Evolutionary conservation across 306 rosid species (phyloP), one percentile per base, ranked within the genome.

Genomic region (Crataegus laevigata): DNA sequence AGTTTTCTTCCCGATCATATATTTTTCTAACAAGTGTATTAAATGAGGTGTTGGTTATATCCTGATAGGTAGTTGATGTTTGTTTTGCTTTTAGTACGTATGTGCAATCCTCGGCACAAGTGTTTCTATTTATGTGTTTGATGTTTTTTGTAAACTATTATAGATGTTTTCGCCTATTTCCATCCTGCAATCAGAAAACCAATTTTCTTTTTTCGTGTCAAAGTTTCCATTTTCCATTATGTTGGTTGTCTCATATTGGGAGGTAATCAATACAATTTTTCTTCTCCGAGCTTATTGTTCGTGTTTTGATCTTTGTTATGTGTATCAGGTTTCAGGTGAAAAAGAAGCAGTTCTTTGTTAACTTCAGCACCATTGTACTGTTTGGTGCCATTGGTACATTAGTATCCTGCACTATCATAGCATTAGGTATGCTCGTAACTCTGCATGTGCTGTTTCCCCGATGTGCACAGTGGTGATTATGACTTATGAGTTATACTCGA

Each of bases 351-450:
- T 96, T 96, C 81, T 96, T 96, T 67, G 87, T 80, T 10, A 92
- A 96, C 80, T 96, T 96, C 82, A 89, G 85, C 26, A 92, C 98
- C 30, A 96, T 96, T 74, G 73, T 80, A 78, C 45, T 90, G 82
- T 96, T 96, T 79, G 99, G 99, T 62, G 99, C 97, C 66, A 22
- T 96, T 82, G 99, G 99, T 66, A 92, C 99, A 79, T 78, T 96
- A 69, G 77, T 96, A 88, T 92, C 96, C 36, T 86, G 92, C 77
- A 43, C 19, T 78, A 61, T 96, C 86, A 96, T 96, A 87, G 68
- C 96, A 43, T 80, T 86, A 10, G 99, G 99, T 90, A 92, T 38
- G 64, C 66, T 80, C 67, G 62, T 40, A 52, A 58, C 82, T 77
- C 71, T 75, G 66, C 29, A 71, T 40, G 3, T 42, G 29, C 62